phyloP scores from a whole-genome alignment of 2,329 filamentous ascomycete species.

The Neonectria ditissima region DNA sequence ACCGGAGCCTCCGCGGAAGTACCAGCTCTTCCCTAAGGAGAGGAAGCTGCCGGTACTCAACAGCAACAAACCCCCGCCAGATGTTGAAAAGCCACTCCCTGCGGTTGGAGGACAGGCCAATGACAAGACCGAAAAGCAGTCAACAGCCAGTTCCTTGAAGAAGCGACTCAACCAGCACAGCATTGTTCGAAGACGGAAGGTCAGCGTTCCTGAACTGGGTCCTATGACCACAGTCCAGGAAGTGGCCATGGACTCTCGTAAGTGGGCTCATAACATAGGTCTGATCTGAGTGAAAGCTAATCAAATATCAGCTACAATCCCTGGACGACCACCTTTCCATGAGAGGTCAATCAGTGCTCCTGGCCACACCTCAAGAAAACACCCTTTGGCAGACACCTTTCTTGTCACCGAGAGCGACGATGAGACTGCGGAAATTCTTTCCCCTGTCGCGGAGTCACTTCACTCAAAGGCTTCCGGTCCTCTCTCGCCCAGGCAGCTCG shows the following conservation, averaged over 20 bases:
- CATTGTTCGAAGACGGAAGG: slow-evolving; percentile 69
- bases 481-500: slow-evolving; percentile 64
- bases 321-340: slow-evolving; percentile 72
- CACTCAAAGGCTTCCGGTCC: slow-evolving; percentile 41
- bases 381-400: slow-evolving; percentile 45
- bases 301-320: slow-evolving; percentile 69
- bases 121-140: slow-evolving; percentile 56
- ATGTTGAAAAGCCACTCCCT: slow-evolving; percentile 63
- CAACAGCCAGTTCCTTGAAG: slow-evolving; percentile 57
- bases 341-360: slow-evolving; percentile 75
- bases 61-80: slow-evolving; percentile 60
- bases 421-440: slow-evolving; percentile 39
- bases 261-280: slow-evolving; percentile 47
- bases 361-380: slow-evolving; percentile 61
- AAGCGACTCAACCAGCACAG: slow-evolving; percentile 69
- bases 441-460: slow-evolving; percentile 43
- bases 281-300: slow-evolving; percentile 31
- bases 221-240: slow-evolving; percentile 78
- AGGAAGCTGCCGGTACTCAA: slow-evolving; percentile 57
- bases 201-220: slow-evolving; percentile 73
- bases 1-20: slow-evolving; percentile 63
- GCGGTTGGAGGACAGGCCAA: slow-evolving; percentile 55
- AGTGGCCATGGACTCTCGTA: slow-evolving; percentile 77
- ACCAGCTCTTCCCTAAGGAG: slow-evolving; percentile 70
- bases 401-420: slow-evolving; percentile 41